These are phyloP conservation scores for Malus sylvestris DNA, from an alignment of 306 rosid genomes.

Conservation along the genomic window DNA sequence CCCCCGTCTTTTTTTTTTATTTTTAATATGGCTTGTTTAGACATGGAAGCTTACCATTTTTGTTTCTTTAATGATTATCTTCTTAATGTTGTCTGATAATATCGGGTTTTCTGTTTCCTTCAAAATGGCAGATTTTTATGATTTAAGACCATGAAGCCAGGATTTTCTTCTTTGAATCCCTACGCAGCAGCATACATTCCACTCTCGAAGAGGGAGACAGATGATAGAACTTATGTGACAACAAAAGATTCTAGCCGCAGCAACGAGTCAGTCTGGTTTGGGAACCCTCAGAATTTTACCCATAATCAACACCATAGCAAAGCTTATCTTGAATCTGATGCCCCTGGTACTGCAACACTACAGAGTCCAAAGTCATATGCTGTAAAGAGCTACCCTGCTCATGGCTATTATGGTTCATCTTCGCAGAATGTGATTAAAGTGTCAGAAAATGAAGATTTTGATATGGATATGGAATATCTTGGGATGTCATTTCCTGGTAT, in stretches of 20 bases:
- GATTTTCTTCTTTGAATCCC: conserved; percentile 64
- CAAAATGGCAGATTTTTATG: background rate
- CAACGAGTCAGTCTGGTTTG: conserved; percentile 34
- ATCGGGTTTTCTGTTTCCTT: background rate
- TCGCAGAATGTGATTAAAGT: conserved; percentile 27
- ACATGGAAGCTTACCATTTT: background rate
- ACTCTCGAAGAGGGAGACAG: conserved; percentile 41
- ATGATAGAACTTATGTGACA: conserved; percentile 22
- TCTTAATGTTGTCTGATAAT: background rate
- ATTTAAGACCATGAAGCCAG: conserved; percentile 48
- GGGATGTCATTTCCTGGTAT: conserved; percentile 54
- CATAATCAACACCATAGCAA: conserved; percentile 22
- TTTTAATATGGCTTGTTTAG: background rate
- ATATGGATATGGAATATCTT: conserved; percentile 67
- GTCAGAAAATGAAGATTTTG: conserved; percentile 43
- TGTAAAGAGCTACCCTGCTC: conserved; percentile 29
- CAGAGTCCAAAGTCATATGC: conserved; percentile 13
- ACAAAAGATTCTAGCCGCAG: conserved; percentile 15
- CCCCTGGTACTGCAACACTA: conserved; percentile 13
- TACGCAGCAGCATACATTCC: conserved; percentile 75
- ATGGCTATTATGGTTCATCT: conserved; percentile 31
- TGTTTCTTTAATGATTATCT: background rate
- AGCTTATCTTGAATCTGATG: conserved; percentile 9
- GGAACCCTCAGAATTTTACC: conserved; percentile 20
- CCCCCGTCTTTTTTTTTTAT: background rate